Percentiles rank a stretch among this genome's conserved stretches.
These are phyloP conservation scores for Hanseniaspora thailandica DNA, from an alignment of 805 yeast genomes.

Conservation along the genomic window DNA sequence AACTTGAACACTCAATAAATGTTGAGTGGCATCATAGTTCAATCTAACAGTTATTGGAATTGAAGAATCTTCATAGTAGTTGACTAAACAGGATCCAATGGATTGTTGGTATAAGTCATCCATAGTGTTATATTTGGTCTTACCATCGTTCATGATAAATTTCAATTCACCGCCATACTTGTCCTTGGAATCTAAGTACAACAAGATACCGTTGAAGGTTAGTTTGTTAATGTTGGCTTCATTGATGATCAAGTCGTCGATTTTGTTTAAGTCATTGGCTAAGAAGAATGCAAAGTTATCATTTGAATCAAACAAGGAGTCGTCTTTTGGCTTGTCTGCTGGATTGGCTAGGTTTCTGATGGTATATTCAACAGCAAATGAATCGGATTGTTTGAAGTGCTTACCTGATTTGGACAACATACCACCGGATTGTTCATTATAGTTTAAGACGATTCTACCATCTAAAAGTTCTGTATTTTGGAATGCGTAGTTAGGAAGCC, in stretches of 20 bases:
- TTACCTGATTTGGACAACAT: constrained; percentile 6
- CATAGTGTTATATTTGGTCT: constrained; percentile 23
- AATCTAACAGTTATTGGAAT: constrained; percentile 62
- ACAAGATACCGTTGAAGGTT: constrained; percentile 51
- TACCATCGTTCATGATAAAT: constrained; percentile 51
- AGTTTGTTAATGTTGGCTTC: constrained; percentile 13
- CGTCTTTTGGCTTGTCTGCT: neutral
- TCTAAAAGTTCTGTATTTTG: constrained; percentile 6
- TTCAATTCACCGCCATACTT: constrained; percentile 41
- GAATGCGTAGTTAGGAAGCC: constrained; percentile 8
- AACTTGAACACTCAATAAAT: constrained; percentile 50
- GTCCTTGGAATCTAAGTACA: constrained; percentile 44
- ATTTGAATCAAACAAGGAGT: constrained; percentile 1
- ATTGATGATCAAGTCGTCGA: neutral
- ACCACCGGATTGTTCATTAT: constrained; percentile 8
- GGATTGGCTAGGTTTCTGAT: constrained; percentile 10
- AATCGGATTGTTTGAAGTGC: neutral
- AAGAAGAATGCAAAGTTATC: constrained; percentile 12
- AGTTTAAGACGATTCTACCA: constrained; percentile 11
- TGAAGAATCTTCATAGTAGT: constrained; percentile 48
- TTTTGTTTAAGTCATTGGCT: neutral
- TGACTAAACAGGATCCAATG: constrained; percentile 46
- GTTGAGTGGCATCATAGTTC: constrained; percentile 38
- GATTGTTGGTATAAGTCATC: constrained; percentile 27
- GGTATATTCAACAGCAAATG: constrained; percentile 9